Evolutionary conservation across 2,329 filamentous ascomycete species (phyloP), one percentile per base, ranked within the genome.

Genomic region (Cladobotryum protrusum): DNA sequence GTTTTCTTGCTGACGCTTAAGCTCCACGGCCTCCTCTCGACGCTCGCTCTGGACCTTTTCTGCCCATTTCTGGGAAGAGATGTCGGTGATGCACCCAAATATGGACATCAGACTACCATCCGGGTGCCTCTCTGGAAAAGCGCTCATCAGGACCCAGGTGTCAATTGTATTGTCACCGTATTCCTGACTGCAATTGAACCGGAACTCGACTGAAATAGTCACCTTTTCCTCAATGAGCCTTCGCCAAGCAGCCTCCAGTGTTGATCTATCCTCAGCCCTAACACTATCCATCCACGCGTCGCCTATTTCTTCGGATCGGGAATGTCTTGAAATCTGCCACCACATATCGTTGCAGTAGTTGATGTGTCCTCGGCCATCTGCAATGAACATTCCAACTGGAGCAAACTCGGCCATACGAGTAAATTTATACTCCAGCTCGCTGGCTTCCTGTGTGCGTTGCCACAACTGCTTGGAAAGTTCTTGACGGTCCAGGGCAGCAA

Each of bases 331-430:
- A 33, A 90, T 87, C 55, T 81, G 75, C 77, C 77, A 83, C 79
- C 80, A 93, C 62, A 86, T 87, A 54, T 91, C 86, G 62, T 95
- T 95, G 63, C 84, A 87, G 62, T 89, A 93, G 9, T 79, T 87
- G 58, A 93, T 87, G 19, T 77, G 72, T 3, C 89, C 88, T 37
- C 74, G 66, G 0, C 79, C 75, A 60, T 89, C 79, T n/a, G 87
- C 86, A 57, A 93, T 91, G 63, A 92, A 92, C 70, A 95, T 85
- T 24, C 88, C 89, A 1, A 91, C 87, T 0, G 88, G 88, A 0
- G 87, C 86, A 55, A 89, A 88, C 61, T 91, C 87, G 2, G 88
- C 87, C 86, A 93, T 90, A 41, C 87, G 77, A 1, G 86, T 89
- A 62, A 93, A 93, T 51, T 85, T 85, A 32, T 86, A 84, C 63